A percentile compares a stretch with the other conserved stretches of the same genome.
These are phyloP conservation scores for Peronospora tabacina DNA, from an alignment of 352 stramenopile genomes.

Conservation along the genomic window DNA sequence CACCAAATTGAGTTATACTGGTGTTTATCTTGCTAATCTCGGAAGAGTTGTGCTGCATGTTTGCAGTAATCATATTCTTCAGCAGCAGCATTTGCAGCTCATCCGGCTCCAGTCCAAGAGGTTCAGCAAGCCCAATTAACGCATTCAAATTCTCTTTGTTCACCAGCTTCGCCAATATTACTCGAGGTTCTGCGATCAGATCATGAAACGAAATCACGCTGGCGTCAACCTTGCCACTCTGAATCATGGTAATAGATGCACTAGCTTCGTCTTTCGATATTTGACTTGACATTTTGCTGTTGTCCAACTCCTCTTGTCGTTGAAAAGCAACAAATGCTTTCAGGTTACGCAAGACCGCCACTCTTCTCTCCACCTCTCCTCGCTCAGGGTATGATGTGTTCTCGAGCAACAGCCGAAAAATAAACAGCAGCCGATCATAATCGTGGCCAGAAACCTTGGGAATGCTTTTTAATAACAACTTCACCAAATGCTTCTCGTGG, in stretches of 20 bases:
- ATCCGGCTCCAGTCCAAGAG: conserved; percentile 55
- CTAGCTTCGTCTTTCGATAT: not conserved
- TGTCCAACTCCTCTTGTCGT: not conserved
- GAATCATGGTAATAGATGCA: not conserved
- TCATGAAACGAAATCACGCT: conserved; percentile 51
- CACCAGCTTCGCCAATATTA: conserved; percentile 44
- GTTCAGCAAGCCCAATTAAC: conserved; percentile 39
- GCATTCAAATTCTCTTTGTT: conserved; percentile 42
- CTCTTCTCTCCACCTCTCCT: conserved; percentile 51
- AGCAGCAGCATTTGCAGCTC: conserved; percentile 69
- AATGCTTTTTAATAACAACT: conserved; percentile 51
- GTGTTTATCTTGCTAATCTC: not conserved
- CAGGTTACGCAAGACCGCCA: conserved; percentile 53
- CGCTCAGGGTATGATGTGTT: conserved; percentile 45
- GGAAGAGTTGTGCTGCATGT: conserved; percentile 5
- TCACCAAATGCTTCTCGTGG: conserved; percentile 54
- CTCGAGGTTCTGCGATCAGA: conserved; percentile 48
- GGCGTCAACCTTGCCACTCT: not conserved
- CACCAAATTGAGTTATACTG: conserved; percentile 15
- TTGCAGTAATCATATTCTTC: conserved; percentile 51
- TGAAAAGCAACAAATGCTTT: conserved; percentile 27
- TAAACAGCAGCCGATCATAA: conserved; percentile 66
- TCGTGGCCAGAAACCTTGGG: conserved; percentile 43
- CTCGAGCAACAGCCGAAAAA: conserved; percentile 61
- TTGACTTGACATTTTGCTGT: not conserved